These are phyloP conservation scores for Aspergillus baeticus DNA, from an alignment of 495 filamentous ascomycete genomes.

Conservation along the genomic window DNA sequence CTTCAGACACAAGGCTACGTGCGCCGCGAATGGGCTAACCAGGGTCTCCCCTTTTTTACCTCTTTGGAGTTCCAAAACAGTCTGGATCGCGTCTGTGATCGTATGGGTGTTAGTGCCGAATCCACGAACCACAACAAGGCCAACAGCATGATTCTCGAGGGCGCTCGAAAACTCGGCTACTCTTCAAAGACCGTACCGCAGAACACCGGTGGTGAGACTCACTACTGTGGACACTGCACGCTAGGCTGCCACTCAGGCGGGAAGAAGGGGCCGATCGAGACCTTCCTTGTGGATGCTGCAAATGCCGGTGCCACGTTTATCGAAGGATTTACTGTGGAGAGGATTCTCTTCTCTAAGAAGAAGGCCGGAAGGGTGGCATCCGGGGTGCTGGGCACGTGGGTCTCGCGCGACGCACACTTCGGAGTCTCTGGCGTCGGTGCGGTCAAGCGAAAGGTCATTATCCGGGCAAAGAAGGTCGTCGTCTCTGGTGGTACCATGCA, in stretches of 20 bases:
- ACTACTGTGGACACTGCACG: constrained; percentile 78
- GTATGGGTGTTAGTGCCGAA: constrained; percentile 75
- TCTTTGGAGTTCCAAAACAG: constrained; percentile 71
- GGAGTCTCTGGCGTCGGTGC: constrained; percentile 49
- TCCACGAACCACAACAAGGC: constrained; percentile 67
- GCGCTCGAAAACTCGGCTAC: constrained; percentile 73
- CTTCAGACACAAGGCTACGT: constrained; percentile 81
- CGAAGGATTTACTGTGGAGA: constrained; percentile 71
- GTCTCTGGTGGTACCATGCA: constrained; percentile 71
- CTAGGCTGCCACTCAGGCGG: constrained; percentile 69
- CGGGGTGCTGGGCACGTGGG: constrained; percentile 74
- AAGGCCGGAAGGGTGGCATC: constrained; percentile 56
- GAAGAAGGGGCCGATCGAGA: constrained; percentile 76
- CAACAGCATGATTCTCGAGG: constrained; percentile 70
- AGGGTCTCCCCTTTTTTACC: constrained; percentile 74
- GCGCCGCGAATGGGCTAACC: constrained; percentile 76
- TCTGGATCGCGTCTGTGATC: constrained; percentile 68
- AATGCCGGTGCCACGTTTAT: constrained; percentile 73
- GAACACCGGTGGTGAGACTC: constrained; percentile 67
- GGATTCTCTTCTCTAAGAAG: constrained; percentile 62
- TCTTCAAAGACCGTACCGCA: constrained; percentile 69
- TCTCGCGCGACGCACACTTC: constrained; percentile 61
- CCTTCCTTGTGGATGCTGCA: constrained; percentile 76
- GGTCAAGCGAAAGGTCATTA: constrained; percentile 55
- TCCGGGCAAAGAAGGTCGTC: constrained; percentile 82